Evolutionary conservation across 345 rosid species (phyloP), one percentile per base, ranked within the genome.

Genomic region (Euphorbia peplus): DNA sequence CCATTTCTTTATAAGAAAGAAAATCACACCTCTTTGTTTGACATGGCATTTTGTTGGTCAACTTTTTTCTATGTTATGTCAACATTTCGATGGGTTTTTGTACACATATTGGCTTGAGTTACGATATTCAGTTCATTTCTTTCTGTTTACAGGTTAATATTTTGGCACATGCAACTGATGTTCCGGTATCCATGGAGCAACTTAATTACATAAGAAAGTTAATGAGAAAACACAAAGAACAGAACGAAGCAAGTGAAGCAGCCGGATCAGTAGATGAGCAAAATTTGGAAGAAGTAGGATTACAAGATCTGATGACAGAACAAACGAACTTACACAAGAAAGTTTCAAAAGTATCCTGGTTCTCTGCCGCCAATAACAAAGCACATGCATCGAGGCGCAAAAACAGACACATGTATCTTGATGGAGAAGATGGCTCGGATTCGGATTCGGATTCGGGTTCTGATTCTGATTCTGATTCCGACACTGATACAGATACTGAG

Each of bases 111-210:
- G 37, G 37, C 6, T 32, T 3, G 37, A 32, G 6, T 32, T 44
- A 44, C 14, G 50, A 66, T 52, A 37, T 47, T 39, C 58, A 68
- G 35, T 50, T 55, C 74, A 26, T 57, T 72, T 76, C 71, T 77
- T 66, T 75, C 65, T 75, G 46, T 46, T 73, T 66, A 72, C 81
- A 95, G 99, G 99, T 92, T 73, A 91, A 92, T 79, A 82, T 92
- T 72, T 82, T 95, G 91, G 86, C 87, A 60, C 84, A 86, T 84
- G 74, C 96, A 46, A 83, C 93, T 72, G 93, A 88, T 77, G 79
- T 77, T 63, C 86, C 81, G 76, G 89, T 84, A 51, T 87, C 97
- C 24, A 81, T 85, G 62, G 84, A 88, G 74, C 92, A 95, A 73
- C 88, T 95, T 60, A 87, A 89, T 79, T 84, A 77, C 51, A 82